Evolutionary conservation across 2,329 filamentous ascomycete genomes (phyloP).

Genomic region (Beauveria rudraprayagi): DNA sequence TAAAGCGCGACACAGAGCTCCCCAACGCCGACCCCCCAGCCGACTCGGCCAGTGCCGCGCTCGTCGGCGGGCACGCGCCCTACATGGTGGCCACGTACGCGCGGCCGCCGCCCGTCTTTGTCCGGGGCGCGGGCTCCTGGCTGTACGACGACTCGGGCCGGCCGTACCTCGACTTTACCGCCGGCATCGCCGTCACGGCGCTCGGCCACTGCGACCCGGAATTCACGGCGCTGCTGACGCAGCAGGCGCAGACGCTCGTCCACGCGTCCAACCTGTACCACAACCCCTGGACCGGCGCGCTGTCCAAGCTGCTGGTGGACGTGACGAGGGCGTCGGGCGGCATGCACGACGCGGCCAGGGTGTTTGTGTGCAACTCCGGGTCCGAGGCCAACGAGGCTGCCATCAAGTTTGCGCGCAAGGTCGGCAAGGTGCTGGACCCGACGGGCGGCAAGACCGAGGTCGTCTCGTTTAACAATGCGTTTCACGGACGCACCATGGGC

Average conservation of each 20-base stretch:
- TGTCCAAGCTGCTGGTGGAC: conserved; percentile 78
- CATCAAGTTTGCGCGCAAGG: conserved; percentile 93
- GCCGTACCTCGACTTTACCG: conserved; percentile 92
- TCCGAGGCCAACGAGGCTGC: conserved; percentile 97
- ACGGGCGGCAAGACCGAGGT: conserved; percentile 70
- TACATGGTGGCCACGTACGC: conserved; percentile 97
- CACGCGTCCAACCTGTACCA: conserved; percentile 96
- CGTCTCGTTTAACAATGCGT: conserved; percentile 84
- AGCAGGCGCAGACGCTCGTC: conserved; percentile 74
- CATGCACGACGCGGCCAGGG: conserved; percentile 72
- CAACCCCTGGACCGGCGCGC: conserved; percentile 86
- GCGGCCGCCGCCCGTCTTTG: conserved; percentile 82
- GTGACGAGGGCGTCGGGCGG: conserved; percentile 70
- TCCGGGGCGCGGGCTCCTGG: conserved; percentile 78
- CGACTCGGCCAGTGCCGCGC: conserved; percentile 65
- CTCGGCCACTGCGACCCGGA: conserved; percentile 84
- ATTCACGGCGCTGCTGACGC: conserved; percentile 63
- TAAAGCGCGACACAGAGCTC: conserved; percentile 26
- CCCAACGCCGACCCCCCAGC: conserved; percentile 65
- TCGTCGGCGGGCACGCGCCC: conserved; percentile 67
- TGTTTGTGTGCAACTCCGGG: conserved; percentile 94
- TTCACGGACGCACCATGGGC: conserved; percentile 96
- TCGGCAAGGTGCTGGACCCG: conserved; percentile 67
- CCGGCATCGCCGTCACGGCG: conserved; percentile 90
- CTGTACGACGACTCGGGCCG: conserved; percentile 75